Conservation (phyloP, 2,329 filamentous ascomycete genomes). For the Botrytis porri region DNA sequence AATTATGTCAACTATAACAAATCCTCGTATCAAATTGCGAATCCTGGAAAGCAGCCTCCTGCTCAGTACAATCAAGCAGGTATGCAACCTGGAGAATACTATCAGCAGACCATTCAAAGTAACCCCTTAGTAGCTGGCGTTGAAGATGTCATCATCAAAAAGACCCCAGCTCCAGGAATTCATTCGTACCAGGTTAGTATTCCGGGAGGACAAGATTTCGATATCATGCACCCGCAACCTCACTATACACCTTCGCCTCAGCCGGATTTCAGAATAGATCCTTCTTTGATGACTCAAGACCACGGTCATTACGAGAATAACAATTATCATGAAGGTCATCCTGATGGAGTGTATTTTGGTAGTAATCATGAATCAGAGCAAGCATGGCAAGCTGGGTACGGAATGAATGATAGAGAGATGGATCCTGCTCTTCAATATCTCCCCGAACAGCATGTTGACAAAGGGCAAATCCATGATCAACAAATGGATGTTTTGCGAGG, state of each 20-base stretch:
- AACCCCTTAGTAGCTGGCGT: constrained; percentile 30
- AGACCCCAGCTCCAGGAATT: constrained; percentile 37
- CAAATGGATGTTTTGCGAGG: constrained; percentile 35
- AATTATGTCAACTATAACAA: constrained; percentile 38
- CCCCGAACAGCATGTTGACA: constrained; percentile 27
- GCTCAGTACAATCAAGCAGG: constrained; percentile 45
- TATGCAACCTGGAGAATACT: constrained; percentile 47
- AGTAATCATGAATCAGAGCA: constrained; percentile 27
- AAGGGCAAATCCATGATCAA: constrained; percentile 33
- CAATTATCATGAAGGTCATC: constrained; percentile 23
- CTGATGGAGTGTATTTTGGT: constrained; percentile 30
- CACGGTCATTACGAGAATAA: constrained; percentile 26
- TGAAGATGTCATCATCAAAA: constrained; percentile 46
- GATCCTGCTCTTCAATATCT: constrained; percentile 30
- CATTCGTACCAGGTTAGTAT: constrained; percentile 40
- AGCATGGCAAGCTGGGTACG: constrained; percentile 26
- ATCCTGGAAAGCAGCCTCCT: constrained; percentile 49
- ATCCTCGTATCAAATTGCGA: constrained; percentile 51
- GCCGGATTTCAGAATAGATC: constrained; percentile 33
- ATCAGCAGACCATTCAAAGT: constrained; percentile 41
- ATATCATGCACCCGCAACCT: constrained; percentile 31
- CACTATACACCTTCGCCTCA: constrained; percentile 12
- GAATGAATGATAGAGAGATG: constrained; percentile 22
- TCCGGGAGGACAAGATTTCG: constrained; percentile 38
- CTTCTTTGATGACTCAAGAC: constrained; percentile 31